Conservation (phyloP, 2,329 filamentous ascomycete species). For the Zymoseptoria passerinii region DNA sequence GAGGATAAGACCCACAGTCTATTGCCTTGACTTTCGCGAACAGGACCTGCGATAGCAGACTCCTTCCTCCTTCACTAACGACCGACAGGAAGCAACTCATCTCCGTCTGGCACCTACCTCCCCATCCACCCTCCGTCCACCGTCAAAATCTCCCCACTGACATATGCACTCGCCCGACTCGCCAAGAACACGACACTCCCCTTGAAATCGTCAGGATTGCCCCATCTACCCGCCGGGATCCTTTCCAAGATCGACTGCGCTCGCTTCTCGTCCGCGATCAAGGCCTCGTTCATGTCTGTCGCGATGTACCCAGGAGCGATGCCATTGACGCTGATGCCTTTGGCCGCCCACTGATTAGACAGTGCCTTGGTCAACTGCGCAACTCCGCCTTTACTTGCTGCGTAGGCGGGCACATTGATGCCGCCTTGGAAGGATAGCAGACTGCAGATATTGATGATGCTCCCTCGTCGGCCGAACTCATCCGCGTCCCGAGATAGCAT, state of each 20-base stretch:
- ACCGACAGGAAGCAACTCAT: too few relatives aligned
- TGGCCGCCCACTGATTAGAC: conserved; percentile 75
- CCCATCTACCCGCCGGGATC: conserved; percentile 81
- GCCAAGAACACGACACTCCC: conserved; percentile 71
- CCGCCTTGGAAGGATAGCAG: conserved; percentile 81
- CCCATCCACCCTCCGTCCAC: conserved; percentile 93
- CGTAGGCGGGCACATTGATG: conserved; percentile 80
- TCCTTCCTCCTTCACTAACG: too few relatives aligned
- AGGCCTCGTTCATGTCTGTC: conserved; percentile 87
- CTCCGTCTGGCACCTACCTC: conserved; percentile 41
- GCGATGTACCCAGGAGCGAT: conserved; percentile 85
- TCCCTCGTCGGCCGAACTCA: conserved; percentile 51
- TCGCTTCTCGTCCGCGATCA: conserved; percentile 63
- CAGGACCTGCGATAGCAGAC: too few relatives aligned
- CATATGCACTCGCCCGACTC: conserved; percentile 67
- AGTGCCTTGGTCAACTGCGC: conserved; percentile 78
- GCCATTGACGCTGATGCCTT: conserved; percentile 76
- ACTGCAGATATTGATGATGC: conserved; percentile 77
- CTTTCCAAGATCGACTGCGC: conserved; percentile 66
- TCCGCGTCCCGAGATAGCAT: conserved; percentile 54
- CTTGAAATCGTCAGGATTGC: conserved; percentile 77
- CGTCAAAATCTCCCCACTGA: conserved; percentile 71
- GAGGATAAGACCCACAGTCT: too few relatives aligned
- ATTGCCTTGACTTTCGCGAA: too few relatives aligned
- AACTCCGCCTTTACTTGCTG: conserved; percentile 76